Base-by-base conservation (phyloP, 2,329 filamentous ascomycete genomes). In the Colletotrichum viniferum region DNA sequence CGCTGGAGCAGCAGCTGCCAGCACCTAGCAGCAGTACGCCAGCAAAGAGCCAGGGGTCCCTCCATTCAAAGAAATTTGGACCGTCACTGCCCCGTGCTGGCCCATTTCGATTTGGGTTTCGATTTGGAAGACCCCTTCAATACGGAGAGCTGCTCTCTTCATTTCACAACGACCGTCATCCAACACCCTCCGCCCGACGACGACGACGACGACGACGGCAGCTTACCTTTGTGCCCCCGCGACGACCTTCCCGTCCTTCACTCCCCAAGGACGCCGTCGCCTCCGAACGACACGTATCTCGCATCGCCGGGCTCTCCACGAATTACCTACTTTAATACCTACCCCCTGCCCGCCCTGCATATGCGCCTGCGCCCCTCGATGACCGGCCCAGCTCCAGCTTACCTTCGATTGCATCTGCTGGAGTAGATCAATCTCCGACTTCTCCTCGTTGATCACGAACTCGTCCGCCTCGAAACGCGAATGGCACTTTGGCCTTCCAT, bases 401-500 rank as follows among this genome's bases (percentile, higher is more conserved):
- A 69, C 58, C 63, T 71, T 34, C 30, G 26, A 24, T 38, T 32
- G n/a, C 48, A 38, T 65, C n/a, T 65, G n/a, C 43, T 68, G 55
- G 56, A 68, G 48, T 63, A 56, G 66, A 70, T 70, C 38, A 28
- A 38, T 8, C 21, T 14, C n/a, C 8, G 16, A 21, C 18, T 43
- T 34, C 62, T 58, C 48, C 56, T 67, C 62, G 26, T 56, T 48
- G 56, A 60, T n/a, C 73, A 26, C 73, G 56, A 73, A 8, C 32
- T 12, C 16, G 30, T 28, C 28, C 7, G 5, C 28, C 21, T 62
- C 52, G 32, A 52, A 52, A 38, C 32, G 65, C 88, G 87, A 84
- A 89, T 89, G 88, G 84, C 86, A 83, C 79, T 84, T 84, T 80
- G 83, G 77, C 78, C 77, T 79, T 79, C 79, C 78, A 80, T 80